A percentile compares a stretch with the other conserved stretches of the same genome.
Evolutionary conservation across 257 asterid species (phyloP).

Genomic region (Forsythia suspensa): DNA sequence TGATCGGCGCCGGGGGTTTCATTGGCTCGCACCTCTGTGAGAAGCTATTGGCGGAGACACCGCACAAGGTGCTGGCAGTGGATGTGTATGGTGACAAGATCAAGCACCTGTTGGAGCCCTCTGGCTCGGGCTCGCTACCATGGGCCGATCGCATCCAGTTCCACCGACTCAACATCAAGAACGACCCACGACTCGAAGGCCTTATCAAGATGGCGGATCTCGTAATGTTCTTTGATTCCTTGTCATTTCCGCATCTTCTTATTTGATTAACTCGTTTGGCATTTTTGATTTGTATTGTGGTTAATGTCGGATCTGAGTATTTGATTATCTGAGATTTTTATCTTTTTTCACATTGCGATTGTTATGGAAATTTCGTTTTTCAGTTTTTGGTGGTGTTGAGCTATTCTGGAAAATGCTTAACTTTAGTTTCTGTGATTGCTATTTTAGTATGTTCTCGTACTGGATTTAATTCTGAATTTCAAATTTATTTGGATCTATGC

Average conservation of each 20-base stretch:
- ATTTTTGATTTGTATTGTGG: constrained; percentile 9
- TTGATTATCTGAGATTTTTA: background rate
- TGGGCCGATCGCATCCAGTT: constrained; percentile 85
- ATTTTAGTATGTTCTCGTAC: background rate
- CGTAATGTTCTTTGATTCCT: constrained; percentile 36
- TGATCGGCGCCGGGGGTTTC: constrained; percentile 98
- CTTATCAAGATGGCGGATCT: constrained; percentile 97
- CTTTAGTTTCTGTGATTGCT: background rate
- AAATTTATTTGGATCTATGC: constrained; percentile 21
- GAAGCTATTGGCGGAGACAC: constrained; percentile 77
- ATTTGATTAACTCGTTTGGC: background rate
- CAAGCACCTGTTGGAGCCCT: constrained; percentile 79
- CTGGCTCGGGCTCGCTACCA: constrained; percentile 22
- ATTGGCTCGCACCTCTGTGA: constrained; percentile 96
- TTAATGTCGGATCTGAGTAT: constrained; percentile 29
- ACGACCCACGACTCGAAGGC: constrained; percentile 96
- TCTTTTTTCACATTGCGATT: background rate
- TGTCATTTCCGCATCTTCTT: constrained; percentile 19
- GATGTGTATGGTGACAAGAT: constrained; percentile 89
- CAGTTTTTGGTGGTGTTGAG: background rate
- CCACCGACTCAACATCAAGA: constrained; percentile 89
- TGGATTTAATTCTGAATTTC: constrained; percentile 11
- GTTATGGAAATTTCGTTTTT: background rate
- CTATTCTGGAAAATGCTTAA: background rate
- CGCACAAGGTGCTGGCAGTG: constrained; percentile 79